Evolutionary conservation across 2,329 filamentous ascomycete genomes (phyloP), one percentile per base, ranked within the genome.

Genomic region (Monilinia fructigena): DNA sequence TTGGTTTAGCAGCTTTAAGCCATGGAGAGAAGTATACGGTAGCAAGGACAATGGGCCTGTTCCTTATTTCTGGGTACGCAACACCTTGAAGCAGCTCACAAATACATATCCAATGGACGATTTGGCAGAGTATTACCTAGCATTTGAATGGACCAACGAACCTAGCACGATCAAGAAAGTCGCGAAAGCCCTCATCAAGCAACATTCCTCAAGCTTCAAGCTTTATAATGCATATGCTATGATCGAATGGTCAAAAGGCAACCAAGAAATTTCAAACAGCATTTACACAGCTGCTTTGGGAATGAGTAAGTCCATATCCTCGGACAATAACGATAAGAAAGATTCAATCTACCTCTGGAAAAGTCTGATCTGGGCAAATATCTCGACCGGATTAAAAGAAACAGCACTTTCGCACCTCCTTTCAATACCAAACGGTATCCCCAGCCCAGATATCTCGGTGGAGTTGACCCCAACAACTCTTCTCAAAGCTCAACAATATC

Each of bases 181-280:
- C 8, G 91, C 92, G 0, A 96, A 92, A 73, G 78, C 78, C 8
- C 79, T 96, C 0, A 77, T 97, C n/a, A 94, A 90, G 74, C 82
- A 82, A 58, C 84, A 86, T 65, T 81, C 87, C 0, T 81, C 85
- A 0, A 89, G 86, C 71, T 76, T 91, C 3, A 80, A 82, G 18
- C 80, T 97, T 0, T 97, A 96, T 77, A 90, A 92, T 71, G 86
- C 88, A 0, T 96, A 94, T 74, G 91, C 89, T 0, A 78, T 92
- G 18, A 85, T 92, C 4, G 91, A 96, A 76, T 82, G 79, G 70
- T 79, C 80, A 1, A 83, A 82, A 40, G 85, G 82, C 0, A 88
- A 89, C 31, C 71, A 75, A 1, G 81, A 85, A 0, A 79, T 86
- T 56, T 88, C 89, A 5, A 79, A 82, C 28, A 86, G 85, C 62